Evolutionary conservation across 768 basidiomycete genomes (phyloP).

Genomic region (Tylopilus rubrobrunneus): DNA sequence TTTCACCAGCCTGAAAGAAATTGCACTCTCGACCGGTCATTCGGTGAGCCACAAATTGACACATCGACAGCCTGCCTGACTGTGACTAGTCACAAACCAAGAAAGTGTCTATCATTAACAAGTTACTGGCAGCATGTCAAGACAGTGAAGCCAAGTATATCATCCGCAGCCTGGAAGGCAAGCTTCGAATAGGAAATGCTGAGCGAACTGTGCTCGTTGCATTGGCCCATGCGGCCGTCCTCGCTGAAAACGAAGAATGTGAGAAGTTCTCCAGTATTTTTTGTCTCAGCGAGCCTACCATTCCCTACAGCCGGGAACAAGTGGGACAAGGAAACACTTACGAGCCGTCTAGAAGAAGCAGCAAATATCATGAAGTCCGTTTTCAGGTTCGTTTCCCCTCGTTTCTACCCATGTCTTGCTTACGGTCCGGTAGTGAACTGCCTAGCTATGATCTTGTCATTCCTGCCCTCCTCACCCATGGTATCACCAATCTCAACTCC

Average conservation of each 20-base stretch:
- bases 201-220: constrained; percentile 94
- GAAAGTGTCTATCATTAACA: constrained; percentile 94
- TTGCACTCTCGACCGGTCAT: constrained; percentile 81
- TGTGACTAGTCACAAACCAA: constrained; percentile 78
- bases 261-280: constrained; percentile 5
- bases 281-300: not conserved
- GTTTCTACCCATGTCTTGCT: not conserved
- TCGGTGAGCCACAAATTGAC: constrained; percentile 46
- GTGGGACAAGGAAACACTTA: constrained; percentile 70
- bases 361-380: constrained; percentile 79
- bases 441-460: constrained; percentile 91
- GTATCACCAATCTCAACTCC: constrained; percentile 64
- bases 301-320: constrained; percentile 58
- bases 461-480: constrained; percentile 79
- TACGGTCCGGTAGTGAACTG: constrained; percentile 62
- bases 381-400: constrained; percentile 63
- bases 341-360: constrained; percentile 70
- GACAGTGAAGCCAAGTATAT: constrained; percentile 95
- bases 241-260: constrained; percentile 73
- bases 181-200: constrained; percentile 94
- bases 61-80: not conserved
- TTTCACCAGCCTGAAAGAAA: constrained; percentile 86
- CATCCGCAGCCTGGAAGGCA: constrained; percentile 92
- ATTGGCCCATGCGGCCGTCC: constrained; percentile 85
- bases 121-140: constrained; percentile 88